A percentile compares a stretch with the other conserved stretches of the same genome.
Evolutionary conservation across 371 early-diverging fungal species (phyloP).

Genomic region (Cokeromyces recurvatus): DNA sequence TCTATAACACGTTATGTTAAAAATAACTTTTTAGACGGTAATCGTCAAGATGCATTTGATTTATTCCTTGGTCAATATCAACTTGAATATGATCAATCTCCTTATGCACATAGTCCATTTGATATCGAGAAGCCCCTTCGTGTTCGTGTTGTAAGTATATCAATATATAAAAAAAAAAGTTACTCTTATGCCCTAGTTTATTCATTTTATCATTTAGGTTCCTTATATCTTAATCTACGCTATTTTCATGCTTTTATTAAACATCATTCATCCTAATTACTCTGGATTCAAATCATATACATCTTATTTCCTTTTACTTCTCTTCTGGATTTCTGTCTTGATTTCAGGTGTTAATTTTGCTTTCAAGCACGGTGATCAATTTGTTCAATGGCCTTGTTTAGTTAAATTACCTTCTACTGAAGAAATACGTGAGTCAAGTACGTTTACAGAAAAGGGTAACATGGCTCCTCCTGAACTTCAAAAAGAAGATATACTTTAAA

Average conservation of each 20-base stretch:
- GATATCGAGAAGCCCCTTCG: constrained; percentile 32
- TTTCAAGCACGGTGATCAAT: constrained; percentile 37
- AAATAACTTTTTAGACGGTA: constrained; percentile 93
- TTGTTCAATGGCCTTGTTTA: constrained; percentile 43
- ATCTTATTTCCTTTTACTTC: constrained; percentile 31
- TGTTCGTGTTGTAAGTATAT: constrained; percentile 42
- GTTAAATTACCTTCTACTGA: constrained; percentile 21
- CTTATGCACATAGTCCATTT: constrained; percentile 18
- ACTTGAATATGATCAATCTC: constrained; percentile 26
- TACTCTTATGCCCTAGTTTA: too few species aligned
- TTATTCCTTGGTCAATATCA: constrained; percentile 70
- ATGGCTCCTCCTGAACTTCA: constrained; percentile 26
- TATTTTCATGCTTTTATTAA: constrained; percentile 39
- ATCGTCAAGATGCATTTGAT: constrained; percentile 85
- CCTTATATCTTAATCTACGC: constrained; percentile 43
- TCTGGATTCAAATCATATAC: constrained; percentile 30
- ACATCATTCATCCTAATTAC: constrained; percentile 31
- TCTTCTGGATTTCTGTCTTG: constrained; percentile 47
- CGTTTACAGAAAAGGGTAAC: constrained; percentile 20
- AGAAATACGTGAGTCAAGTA: constrained; percentile 17
- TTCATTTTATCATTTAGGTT: constrained; percentile 16
- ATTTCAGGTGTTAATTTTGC: constrained; percentile 43
- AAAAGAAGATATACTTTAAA: neutral
- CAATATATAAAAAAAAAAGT: neutral
- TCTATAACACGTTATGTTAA: constrained; percentile 83